A percentile compares a stretch with the other conserved stretches of the same genome.
These are phyloP conservation scores for Tolypocladium ovalisporum DNA, from an alignment of 2,329 filamentous ascomycete species.

Conservation along the genomic window DNA sequence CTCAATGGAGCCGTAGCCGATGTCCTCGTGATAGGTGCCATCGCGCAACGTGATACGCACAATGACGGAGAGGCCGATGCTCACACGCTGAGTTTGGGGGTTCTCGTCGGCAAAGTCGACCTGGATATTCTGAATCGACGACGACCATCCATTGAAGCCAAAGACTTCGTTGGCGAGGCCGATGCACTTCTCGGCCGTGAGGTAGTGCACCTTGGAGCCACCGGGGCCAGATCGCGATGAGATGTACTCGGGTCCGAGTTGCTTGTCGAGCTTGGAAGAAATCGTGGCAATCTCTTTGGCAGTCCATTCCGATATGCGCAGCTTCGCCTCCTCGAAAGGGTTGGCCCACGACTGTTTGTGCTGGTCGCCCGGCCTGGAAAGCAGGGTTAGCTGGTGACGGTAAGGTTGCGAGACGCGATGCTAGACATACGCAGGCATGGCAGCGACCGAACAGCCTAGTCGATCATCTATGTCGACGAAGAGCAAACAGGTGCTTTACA, in stretches of 20 bases:
- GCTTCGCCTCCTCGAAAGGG: constrained; percentile 66
- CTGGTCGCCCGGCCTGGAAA: constrained; percentile 55
- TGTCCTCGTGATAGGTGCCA: constrained; percentile 95
- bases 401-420: constrained; percentile 4
- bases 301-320: constrained; percentile 68
- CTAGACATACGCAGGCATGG: constrained; percentile 33
- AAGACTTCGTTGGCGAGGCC: constrained; percentile 91
- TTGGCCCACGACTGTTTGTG: constrained; percentile 46
- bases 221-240: constrained; percentile 75
- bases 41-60: constrained; percentile 83
- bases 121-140: constrained; percentile 86
- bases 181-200: constrained; percentile 95
- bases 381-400: constrained; percentile 8
- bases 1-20: constrained; percentile 93
- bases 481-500: background rate
- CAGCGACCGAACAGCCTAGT: constrained; percentile 10
- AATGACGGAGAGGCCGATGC: constrained; percentile 78
- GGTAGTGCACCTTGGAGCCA: constrained; percentile 81
- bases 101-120: constrained; percentile 93
- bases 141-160: constrained; percentile 96
- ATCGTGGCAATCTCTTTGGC: constrained; percentile 85
- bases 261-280: constrained; percentile 77
- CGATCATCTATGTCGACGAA: constrained; percentile 11
- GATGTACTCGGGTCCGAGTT: constrained; percentile 92
- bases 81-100: constrained; percentile 65